Base-by-base conservation (phyloP, 495 filamentous ascomycete genomes). In the Aspergillus saccharolyticus region DNA sequence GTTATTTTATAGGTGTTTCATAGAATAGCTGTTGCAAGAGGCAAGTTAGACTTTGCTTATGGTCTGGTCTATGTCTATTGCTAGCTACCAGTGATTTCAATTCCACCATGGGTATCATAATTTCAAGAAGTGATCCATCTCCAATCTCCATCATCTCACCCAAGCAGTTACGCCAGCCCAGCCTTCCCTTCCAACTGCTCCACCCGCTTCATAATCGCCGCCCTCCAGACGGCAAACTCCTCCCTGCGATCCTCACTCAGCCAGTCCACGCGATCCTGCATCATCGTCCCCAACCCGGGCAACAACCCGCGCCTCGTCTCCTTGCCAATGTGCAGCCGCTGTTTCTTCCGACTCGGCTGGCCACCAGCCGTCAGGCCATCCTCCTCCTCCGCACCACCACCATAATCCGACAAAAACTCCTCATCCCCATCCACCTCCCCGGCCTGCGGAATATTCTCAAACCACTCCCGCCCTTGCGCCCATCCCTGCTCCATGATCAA, bases 261-360 rank as follows among this genome's bases (percentile, higher is more conserved):
- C 68, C 84, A 95, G 70, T 96, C 90, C 54, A 91, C 85, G 44
- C 82, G 78, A 57, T 88, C 86, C 70, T 95, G 89, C 73, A 96
- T 86, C 89, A 94, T 94, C 2, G 86, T 90, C 15, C 88, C 88
- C 21, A 85, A 62, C 54, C 82, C 81, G 16, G 81, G 79, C 25
- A 83, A 66, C 3, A 85, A 69, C 58, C 78, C 65, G 61, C 71
- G 21, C 59, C 53, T 71, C 68, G 66, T 49, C 54, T 24, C n/a
- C 53, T 45, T 0, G 52, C 58, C 8, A 51, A 20, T 1, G 55
- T 56, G 46, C 54, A 55, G 0, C 62, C 63, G 47, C 47, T 28
- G 25, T 9, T 28, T 39, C 10, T 39, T 39, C 4, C 33, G 33
- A 9, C 25, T 28, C 33, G 33, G 7, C 33, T 6, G 42, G 1